Evolutionary conservation across 2,329 filamentous ascomycete genomes (phyloP).

Genomic region (Neonectria punicea): DNA sequence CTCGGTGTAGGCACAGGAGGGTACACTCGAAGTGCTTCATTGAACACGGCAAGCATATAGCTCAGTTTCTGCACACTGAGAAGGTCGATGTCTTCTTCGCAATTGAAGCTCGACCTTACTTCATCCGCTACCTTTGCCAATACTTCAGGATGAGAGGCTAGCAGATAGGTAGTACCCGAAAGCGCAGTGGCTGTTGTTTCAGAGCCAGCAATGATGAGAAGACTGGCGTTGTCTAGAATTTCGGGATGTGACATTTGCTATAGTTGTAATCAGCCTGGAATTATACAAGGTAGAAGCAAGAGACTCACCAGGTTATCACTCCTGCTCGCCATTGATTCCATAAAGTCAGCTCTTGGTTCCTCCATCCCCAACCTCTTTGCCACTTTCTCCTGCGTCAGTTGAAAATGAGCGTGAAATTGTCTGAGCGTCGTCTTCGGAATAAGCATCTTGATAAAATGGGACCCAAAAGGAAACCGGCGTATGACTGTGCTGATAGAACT

Average conservation of each 20-base stretch:
- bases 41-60: conserved; percentile 21
- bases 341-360: not conserved
- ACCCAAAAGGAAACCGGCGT: not conserved
- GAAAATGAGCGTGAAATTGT: not conserved
- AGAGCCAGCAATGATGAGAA: conserved; percentile 43
- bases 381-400: not conserved
- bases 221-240: conserved; percentile 18
- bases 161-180: conserved; percentile 40
- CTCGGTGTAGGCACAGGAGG: conserved; percentile 15
- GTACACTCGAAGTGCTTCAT: conserved; percentile 24
- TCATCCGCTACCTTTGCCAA: conserved; percentile 50
- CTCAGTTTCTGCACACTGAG: conserved; percentile 19
- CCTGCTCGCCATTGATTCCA: not conserved
- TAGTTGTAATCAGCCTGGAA: not conserved
- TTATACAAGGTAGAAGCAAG: not conserved
- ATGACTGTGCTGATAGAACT: not conserved
- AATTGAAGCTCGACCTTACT: conserved; percentile 26
- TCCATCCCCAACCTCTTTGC: not conserved
- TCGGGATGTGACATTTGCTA: not conserved
- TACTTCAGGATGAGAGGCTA: conserved; percentile 43
- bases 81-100: conserved; percentile 26
- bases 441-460: not conserved
- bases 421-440: not conserved
- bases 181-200: conserved; percentile 48
- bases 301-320: not conserved